Evolutionary conservation across 1,139 yeast genomes (phyloP).

Genomic region (Meyerozyma athensensis): DNA sequence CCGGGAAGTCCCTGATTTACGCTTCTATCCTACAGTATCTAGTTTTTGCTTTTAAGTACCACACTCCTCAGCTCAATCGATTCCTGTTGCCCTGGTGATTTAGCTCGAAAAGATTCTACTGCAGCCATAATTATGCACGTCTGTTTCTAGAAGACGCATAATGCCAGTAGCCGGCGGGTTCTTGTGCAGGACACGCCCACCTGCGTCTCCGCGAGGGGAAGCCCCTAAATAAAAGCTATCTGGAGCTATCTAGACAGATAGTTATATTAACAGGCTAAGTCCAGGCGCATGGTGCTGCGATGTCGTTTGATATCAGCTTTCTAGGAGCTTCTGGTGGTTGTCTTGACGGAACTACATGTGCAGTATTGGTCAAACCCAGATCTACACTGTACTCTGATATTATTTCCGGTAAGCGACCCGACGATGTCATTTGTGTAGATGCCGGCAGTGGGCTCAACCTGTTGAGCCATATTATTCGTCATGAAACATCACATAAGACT

Average conservation of each 20-base stretch:
- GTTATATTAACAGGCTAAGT: background rate
- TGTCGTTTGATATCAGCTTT: constrained; percentile 48
- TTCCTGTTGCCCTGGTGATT: too few relatives aligned
- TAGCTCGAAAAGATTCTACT: background rate
- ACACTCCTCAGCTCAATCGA: too few relatives aligned
- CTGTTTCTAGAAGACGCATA: constrained; percentile 1
- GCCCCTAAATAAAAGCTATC: background rate
- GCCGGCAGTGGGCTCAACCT: constrained; percentile 73
- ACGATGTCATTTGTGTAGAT: constrained; percentile 58
- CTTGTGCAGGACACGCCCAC: constrained; percentile 1
- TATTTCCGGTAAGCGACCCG: constrained; percentile 20
- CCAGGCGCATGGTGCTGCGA: constrained; percentile 3
- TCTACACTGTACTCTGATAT: constrained; percentile 33
- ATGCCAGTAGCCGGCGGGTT: background rate
- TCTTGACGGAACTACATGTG: constrained; percentile 59
- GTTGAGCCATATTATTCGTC: constrained; percentile 46
- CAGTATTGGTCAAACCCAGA: constrained; percentile 59
- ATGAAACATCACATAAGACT: constrained; percentile 13
- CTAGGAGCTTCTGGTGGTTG: constrained; percentile 83
- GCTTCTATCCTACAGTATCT: too few relatives aligned
- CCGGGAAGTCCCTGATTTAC: too few relatives aligned
- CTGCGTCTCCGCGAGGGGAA: background rate
- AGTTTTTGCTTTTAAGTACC: too few relatives aligned
- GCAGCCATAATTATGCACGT: background rate
- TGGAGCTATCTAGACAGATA: too few relatives aligned